These are phyloP conservation scores for Neurospora sp. DNA, from an alignment of 495 filamentous ascomycete genomes.

Conservation along the genomic window DNA sequence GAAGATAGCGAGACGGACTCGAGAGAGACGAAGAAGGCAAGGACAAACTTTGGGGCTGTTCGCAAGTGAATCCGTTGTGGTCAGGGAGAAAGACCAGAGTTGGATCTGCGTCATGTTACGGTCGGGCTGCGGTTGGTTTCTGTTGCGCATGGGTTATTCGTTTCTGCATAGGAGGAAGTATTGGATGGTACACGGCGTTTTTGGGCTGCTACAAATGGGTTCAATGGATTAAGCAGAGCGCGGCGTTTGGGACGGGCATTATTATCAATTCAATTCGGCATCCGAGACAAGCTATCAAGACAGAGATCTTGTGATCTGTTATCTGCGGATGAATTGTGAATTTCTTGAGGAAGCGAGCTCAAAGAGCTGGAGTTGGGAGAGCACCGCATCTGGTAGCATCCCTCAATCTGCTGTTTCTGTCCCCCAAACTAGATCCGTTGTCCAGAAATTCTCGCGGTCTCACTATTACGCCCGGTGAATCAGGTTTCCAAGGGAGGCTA, in stretches of 20 bases:
- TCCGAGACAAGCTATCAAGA: not conserved
- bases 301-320: not conserved
- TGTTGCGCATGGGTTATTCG: not conserved
- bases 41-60: conserved; percentile 40
- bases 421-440: not conserved
- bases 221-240: not conserved
- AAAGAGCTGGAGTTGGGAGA: not conserved
- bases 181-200: conserved; percentile 7
- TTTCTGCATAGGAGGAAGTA: not conserved
- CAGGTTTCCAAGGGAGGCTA: not conserved
- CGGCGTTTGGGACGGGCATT: not conserved
- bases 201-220: not conserved
- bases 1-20: conserved; percentile 45
- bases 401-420: not conserved
- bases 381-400: not conserved
- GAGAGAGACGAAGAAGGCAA: conserved; percentile 37
- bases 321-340: not conserved
- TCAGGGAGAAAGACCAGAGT: not conserved
- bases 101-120: not conserved
- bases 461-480: not conserved
- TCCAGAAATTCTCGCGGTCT: not conserved
- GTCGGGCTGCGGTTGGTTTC: not conserved
- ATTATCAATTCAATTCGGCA: not conserved
- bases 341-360: not conserved
- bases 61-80: conserved; percentile 28